phyloP scores from a whole-genome alignment of 208 protist genomes.

The Leishmania major region DNA sequence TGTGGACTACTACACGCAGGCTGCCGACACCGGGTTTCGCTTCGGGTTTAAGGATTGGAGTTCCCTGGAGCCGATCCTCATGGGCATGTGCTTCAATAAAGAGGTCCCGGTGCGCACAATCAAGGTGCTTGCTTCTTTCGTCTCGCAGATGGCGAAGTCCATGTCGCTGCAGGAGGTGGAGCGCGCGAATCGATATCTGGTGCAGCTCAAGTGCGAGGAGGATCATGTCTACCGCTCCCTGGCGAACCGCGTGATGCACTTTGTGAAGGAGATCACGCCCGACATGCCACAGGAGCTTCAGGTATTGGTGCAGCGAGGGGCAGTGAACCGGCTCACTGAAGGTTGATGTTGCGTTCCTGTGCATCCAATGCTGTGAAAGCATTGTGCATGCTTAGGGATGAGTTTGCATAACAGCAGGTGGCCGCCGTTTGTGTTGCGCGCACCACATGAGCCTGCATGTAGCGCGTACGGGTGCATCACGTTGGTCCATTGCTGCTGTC shows the following conservation, averaged over 20 bases:
- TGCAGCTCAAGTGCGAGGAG: constrained; percentile 75
- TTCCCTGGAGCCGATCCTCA: constrained; percentile 73
- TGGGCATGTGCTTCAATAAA: constrained; percentile 64
- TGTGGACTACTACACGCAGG: constrained; percentile 69
- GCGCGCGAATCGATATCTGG: constrained; percentile 85
- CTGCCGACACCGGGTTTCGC: constrained; percentile 66
- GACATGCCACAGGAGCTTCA: constrained; percentile 88
- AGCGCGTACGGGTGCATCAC: too few relatives aligned
- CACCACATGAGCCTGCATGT: not conserved
- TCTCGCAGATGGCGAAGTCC: constrained; percentile 69
- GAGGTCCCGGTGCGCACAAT: constrained; percentile 39
- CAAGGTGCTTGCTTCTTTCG: constrained; percentile 65
- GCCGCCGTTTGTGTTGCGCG: not conserved
- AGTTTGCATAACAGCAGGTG: not conserved
- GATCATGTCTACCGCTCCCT: constrained; percentile 83
- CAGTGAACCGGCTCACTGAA: constrained; percentile 35
- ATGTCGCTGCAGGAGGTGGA: constrained; percentile 80
- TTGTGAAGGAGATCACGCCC: constrained; percentile 91
- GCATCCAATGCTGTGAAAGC: not conserved
- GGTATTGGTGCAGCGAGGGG: constrained; percentile 74
- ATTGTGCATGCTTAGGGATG: not conserved
- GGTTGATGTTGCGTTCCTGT: not conserved
- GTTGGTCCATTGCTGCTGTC: not conserved
- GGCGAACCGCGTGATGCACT: constrained; percentile 75
- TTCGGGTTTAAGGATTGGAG: constrained; percentile 83